Base-by-base conservation (phyloP, 495 filamentous ascomycete genomes). In the Tuber aestivum region DNA sequence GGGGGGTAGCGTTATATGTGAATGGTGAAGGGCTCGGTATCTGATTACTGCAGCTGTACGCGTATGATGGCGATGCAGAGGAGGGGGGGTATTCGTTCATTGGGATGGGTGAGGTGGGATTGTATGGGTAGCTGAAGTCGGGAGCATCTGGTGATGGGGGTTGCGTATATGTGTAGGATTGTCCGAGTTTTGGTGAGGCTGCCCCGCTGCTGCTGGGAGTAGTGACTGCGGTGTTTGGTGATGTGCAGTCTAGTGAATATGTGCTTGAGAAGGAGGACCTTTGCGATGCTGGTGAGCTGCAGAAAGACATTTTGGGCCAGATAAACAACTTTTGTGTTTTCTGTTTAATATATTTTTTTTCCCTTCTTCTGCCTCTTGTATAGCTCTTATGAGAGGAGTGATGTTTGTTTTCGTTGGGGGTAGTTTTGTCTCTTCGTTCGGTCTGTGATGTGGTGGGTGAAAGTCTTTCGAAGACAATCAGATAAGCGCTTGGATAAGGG, bases 211-310 rank as follows among this genome's bases (percentile, higher is more conserved):
- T 81, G 27, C 73, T 81, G 65, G 79, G 79, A 70, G 79, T 81
- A 44, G 79, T 81, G 14, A 73, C 78, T 37, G 79, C 79, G 32
- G 79, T 81, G 65, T 79, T 76, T n/a, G 79, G 79, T 20, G 79
- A 81, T 38, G 75, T 78, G 40, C 77, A 79, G 41, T 50, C 78
- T 5, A 79, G 40, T 18, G 79, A 80, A 35, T 44, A 73, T n/a
- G 79, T 75, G 32, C 42, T 77, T 61, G 79, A 81, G 70, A 80
- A 72, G 20, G 79, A 75, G 38, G 79, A 81, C 56, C 78, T 75
- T 56, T 81, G 79, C 40, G 79, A 81, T 72, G 65, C n/a, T 71
- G 79, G 79, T 41, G 79, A 81, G 72, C 79, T 73, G 41, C 79
- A 81, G 48, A 71, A 81, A 45, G 79, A 81, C 79, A 81, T 81